phyloP scores from a whole-genome alignment of 1,139 yeast genomes.

The Blastobotrys capitulatus region DNA sequence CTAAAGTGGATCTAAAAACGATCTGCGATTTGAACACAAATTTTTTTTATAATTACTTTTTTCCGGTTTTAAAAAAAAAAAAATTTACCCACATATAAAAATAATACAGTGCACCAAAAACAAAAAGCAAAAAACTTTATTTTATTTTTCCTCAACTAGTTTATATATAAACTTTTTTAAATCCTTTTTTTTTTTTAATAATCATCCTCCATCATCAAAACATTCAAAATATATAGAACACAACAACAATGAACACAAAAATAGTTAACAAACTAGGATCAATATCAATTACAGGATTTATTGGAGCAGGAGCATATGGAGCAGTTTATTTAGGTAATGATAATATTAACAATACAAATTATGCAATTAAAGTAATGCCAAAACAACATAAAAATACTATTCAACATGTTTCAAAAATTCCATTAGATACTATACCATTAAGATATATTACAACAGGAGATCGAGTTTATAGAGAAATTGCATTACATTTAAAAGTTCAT shows the following conservation, averaged over 20 bases:
- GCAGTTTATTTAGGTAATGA: constrained; percentile 70
- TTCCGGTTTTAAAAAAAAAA: too few relatives aligned
- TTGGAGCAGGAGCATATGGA: constrained; percentile 87
- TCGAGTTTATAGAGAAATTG: constrained; percentile 51
- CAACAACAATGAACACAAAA: not conserved
- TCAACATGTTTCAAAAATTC: constrained; percentile 1
- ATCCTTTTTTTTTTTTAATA: too few relatives aligned
- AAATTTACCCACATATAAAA: too few relatives aligned
- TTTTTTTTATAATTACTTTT: too few relatives aligned
- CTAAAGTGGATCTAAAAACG: too few relatives aligned
- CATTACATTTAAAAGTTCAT: constrained; percentile 69
- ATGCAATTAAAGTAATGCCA: constrained; percentile 71
- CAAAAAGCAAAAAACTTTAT: too few relatives aligned
- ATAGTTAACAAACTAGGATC: constrained; percentile 1
- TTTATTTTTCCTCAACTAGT: too few relatives aligned
- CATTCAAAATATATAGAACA: too few relatives aligned
- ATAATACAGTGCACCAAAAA: too few relatives aligned
- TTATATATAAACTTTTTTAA: too few relatives aligned
- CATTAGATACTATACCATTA: not conserved
- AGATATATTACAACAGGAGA: constrained; percentile 1
- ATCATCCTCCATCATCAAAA: too few relatives aligned
- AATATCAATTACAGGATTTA: constrained; percentile 14
- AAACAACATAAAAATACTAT: constrained; percentile 31
- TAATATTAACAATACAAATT: constrained; percentile 7
- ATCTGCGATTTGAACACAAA: too few relatives aligned